Conservation (phyloP, 2,329 filamentous ascomycete species). For the Hypoxylon sp. region DNA sequence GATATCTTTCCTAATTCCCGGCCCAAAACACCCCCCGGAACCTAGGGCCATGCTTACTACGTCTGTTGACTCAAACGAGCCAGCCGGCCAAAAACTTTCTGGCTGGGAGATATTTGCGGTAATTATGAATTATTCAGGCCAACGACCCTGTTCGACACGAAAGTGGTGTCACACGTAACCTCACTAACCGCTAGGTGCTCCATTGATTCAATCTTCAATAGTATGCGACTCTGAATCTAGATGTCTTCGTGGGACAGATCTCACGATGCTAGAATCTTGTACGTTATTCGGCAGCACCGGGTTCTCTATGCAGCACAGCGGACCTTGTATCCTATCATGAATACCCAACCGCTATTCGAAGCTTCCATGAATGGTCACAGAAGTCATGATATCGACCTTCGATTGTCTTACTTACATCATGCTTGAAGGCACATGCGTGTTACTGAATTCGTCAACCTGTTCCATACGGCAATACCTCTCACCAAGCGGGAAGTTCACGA, state of each 20-base stretch:
- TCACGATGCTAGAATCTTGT: background rate
- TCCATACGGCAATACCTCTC: background rate
- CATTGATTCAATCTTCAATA: background rate
- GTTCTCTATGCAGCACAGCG: background rate
- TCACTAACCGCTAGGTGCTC: background rate
- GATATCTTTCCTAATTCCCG: conserved; percentile 33
- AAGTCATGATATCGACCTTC: background rate
- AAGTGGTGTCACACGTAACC: background rate
- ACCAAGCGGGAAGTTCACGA: conserved; percentile 9
- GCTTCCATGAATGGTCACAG: background rate
- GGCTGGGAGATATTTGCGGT: background rate
- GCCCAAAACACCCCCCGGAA: conserved; percentile 3
- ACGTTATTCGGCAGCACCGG: background rate
- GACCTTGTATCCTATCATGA: conserved; percentile 6
- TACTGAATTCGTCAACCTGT: conserved; percentile 15
- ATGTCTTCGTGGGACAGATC: conserved; percentile 15
- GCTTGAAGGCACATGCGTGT: background rate
- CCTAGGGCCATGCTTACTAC: background rate
- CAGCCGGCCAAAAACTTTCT: background rate
- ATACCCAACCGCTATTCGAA: background rate
- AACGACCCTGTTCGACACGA: background rate
- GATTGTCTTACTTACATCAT: background rate
- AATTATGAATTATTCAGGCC: background rate
- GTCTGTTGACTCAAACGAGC: background rate
- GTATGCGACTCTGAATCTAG: conserved; percentile 1